A percentile compares a stretch with the other conserved stretches of the same genome.
Conservation (phyloP, 2,329 filamentous ascomycete species). For the Cercospora sojina region DNA sequence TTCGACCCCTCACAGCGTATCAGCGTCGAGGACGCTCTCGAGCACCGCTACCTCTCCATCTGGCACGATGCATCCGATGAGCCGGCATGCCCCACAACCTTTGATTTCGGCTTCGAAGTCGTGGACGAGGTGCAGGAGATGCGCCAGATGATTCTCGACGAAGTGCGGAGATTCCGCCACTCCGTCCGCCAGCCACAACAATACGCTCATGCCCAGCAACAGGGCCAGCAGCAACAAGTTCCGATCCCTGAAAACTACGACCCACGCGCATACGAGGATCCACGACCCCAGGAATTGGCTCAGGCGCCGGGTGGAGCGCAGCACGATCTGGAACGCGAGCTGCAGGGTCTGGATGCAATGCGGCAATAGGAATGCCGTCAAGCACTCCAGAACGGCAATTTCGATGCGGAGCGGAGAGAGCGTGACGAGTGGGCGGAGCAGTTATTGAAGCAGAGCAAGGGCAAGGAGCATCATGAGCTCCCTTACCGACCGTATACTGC, state of each 20-base stretch:
- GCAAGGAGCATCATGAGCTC: neutral
- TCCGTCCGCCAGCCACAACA: constrained; percentile 45
- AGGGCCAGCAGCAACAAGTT: constrained; percentile 46
- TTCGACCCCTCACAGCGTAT: constrained; percentile 95
- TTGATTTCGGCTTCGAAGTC: constrained; percentile 99
- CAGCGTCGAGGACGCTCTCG: constrained; percentile 88
- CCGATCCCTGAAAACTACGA: constrained; percentile 63
- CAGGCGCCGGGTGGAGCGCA: constrained; percentile 45
- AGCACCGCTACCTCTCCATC: constrained; percentile 94
- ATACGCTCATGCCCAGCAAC: constrained; percentile 45
- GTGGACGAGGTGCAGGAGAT: constrained; percentile 92
- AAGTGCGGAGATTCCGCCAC: constrained; percentile 80
- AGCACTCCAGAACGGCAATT: neutral
- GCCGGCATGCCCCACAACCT: constrained; percentile 86
- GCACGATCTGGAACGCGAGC: constrained; percentile 78
- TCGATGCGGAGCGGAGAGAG: neutral
- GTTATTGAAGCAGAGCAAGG: neutral
- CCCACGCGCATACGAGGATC: constrained; percentile 59
- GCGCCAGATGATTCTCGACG: constrained; percentile 96
- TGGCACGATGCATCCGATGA: constrained; percentile 98
- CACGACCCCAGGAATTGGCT: constrained; percentile 56
- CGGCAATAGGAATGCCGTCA: constrained; percentile 19
- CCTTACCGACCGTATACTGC: neutral
- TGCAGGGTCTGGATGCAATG: constrained; percentile 49
- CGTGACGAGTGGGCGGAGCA: neutral